phyloP scores from a whole-genome alignment of 2,329 filamentous ascomycete genomes.

The Alternaria atra region DNA sequence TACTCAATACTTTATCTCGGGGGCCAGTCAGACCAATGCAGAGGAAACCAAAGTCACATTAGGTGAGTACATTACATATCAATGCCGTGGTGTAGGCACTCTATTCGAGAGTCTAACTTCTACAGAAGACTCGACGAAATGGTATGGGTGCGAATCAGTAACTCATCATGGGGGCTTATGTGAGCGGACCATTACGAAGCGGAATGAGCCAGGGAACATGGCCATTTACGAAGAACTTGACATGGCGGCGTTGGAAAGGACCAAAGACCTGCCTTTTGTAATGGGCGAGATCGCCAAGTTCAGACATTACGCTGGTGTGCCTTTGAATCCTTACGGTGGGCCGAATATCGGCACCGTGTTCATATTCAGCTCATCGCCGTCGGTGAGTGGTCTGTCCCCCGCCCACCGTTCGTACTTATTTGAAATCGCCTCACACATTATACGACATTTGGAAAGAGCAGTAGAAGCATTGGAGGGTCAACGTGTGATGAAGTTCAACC shows the following conservation, averaged over 20 bases:
- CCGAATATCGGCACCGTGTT: constrained; percentile 16
- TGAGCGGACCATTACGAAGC: constrained; percentile 15
- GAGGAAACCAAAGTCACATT: constrained; percentile 12
- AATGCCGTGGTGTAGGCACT: neutral
- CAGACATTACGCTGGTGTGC: constrained; percentile 14
- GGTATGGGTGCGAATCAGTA: constrained; percentile 18
- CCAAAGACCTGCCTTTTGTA: constrained; percentile 14
- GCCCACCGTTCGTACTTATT: constrained; percentile 7
- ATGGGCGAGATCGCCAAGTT: constrained; percentile 14
- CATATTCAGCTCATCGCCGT: constrained; percentile 11
- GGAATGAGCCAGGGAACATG: constrained; percentile 12
- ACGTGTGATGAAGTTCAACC: constrained; percentile 10
- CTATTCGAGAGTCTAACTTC: neutral
- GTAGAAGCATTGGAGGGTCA: constrained; percentile 15
- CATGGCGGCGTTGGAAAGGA: constrained; percentile 11
- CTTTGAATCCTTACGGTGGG: constrained; percentile 13
- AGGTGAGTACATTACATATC: constrained; percentile 1
- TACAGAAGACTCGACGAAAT: constrained; percentile 11
- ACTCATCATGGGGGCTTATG: constrained; percentile 15
- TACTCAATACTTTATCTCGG: constrained; percentile 17
- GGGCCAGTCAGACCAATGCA: constrained; percentile 10
- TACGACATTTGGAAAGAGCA: constrained; percentile 14
- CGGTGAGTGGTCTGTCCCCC: constrained; percentile 1
- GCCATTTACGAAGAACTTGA: constrained; percentile 15
- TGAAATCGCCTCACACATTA: constrained; percentile 10